These are phyloP conservation scores for Neoscytalidium dimidiatum DNA, from an alignment of 2,329 filamentous ascomycete species.

Conservation along the genomic window DNA sequence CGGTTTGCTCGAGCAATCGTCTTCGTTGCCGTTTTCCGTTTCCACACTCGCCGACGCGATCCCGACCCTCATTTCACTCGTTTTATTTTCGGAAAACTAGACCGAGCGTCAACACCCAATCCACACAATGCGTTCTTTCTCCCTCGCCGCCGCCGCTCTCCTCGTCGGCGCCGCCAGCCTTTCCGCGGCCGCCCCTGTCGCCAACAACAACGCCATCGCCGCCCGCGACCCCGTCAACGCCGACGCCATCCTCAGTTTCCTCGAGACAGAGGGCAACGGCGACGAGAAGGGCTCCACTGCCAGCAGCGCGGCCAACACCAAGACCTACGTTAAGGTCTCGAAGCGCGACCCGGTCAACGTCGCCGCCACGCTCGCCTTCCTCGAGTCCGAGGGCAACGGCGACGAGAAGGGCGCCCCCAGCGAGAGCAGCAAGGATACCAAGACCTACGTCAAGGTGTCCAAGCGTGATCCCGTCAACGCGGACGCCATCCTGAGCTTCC, in stretches of 20 bases:
- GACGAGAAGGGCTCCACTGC: background rate
- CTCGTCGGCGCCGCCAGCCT: background rate
- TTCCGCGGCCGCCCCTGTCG: slow-evolving; percentile 2
- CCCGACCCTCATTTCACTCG: slow-evolving; percentile 3
- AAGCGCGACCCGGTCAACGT: background rate
- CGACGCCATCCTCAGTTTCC: background rate
- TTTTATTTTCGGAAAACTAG: background rate
- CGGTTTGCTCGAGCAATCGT: background rate
- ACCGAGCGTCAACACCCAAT: background rate
- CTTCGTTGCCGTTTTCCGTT: background rate
- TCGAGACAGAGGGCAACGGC: background rate
- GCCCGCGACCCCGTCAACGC: background rate
- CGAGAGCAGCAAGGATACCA: background rate
- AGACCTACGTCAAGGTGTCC: background rate
- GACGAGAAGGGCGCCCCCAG: background rate
- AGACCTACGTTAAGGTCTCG: background rate
- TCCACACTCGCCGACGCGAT: background rate
- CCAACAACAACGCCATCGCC: background rate
- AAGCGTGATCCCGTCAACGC: background rate
- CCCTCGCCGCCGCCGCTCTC: background rate
- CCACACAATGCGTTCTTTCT: background rate
- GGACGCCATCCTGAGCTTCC: background rate
- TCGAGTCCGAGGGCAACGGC: background rate
- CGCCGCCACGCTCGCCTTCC: background rate
- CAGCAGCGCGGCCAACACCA: background rate